Evolutionary conservation across 495 filamentous ascomycete genomes (phyloP), one percentile per base, ranked within the genome.

Genomic region (Thermothielavioides terrestris): DNA sequence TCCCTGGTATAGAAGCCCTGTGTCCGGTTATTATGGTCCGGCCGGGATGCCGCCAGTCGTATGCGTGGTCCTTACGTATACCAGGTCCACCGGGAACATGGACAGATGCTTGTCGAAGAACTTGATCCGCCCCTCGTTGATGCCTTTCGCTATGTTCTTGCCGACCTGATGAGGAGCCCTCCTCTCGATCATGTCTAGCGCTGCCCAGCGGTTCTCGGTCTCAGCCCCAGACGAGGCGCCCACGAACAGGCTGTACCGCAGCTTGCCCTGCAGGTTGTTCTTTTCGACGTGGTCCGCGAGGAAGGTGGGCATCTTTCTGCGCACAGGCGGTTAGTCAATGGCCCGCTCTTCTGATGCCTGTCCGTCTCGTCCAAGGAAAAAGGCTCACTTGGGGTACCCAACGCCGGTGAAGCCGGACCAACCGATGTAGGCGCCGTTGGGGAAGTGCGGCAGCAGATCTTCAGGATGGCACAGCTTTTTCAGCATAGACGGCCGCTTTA

Each of bases 361-460:
- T 15, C 2, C 21, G 12, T n/a, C 38, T 22, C 20, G 31, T n/a
- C n/a, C n/a, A n/a, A n/a, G n/a, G n/a, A n/a, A 10, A 8, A 31
- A 25, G 8, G 27, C 83, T 36, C 73, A 85, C 84, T 92, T 92
- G 43, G 87, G 87, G 68, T 94, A 94, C 45, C 89, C 89, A 44
- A 91, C 86, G 58, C 87, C 89, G 21, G 89, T 95, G 65, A 95
- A 95, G 21, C 89, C 89, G 55, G 83, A 86, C 88, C 88, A 94
- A 49, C 88, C 87, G 60, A 95, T 77, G 62, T 90, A 91, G 8
- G 85, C 66, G 62, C 82, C 83, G 77, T 92, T 74, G 42, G 88
- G 89, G 60, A 94, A 94, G 30, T 83, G 74, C 46, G 83, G 74
- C 42, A 95, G 74, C 45, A 94, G 67, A 67, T 94, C 88, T 66